Evolutionary conservation across 2,329 filamentous ascomycete genomes (phyloP).

Genomic region (Trichoderma breve): DNA sequence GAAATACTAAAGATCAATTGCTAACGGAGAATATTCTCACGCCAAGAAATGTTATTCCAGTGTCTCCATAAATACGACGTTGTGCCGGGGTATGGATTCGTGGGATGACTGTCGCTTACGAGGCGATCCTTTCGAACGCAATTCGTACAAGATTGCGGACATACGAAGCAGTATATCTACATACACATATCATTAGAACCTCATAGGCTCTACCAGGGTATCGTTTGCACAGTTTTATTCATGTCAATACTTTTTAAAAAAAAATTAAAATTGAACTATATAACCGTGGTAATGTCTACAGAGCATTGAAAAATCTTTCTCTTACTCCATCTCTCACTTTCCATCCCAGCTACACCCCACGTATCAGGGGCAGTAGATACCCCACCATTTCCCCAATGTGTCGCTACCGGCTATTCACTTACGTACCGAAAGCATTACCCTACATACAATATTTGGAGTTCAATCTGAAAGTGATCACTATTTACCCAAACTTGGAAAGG

Average conservation of each 20-base stretch:
- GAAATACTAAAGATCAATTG: neutral
- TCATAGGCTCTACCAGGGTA: neutral
- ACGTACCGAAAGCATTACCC: neutral
- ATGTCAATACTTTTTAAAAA: neutral
- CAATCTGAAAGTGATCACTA: neutral
- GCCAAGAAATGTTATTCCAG: neutral
- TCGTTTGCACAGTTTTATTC: neutral
- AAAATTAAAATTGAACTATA: neutral
- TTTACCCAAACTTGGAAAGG: neutral
- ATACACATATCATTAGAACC: neutral
- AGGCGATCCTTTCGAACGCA: neutral
- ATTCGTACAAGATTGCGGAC: neutral
- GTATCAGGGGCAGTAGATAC: neutral
- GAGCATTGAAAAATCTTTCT: neutral
- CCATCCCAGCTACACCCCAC: neutral
- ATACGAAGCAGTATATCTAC: neutral
- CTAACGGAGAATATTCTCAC: neutral
- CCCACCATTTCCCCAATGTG: neutral
- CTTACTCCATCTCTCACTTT: neutral
- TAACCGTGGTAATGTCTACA: neutral
- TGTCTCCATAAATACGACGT: neutral
- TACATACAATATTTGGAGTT: neutral
- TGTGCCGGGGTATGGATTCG: neutral
- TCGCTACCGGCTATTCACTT: neutral
- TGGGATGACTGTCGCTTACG: neutral